Evolutionary conservation across 805 yeast species (phyloP), one percentile per base, ranked within the genome.

Genomic region (Wickerhamiella cacticola): DNA sequence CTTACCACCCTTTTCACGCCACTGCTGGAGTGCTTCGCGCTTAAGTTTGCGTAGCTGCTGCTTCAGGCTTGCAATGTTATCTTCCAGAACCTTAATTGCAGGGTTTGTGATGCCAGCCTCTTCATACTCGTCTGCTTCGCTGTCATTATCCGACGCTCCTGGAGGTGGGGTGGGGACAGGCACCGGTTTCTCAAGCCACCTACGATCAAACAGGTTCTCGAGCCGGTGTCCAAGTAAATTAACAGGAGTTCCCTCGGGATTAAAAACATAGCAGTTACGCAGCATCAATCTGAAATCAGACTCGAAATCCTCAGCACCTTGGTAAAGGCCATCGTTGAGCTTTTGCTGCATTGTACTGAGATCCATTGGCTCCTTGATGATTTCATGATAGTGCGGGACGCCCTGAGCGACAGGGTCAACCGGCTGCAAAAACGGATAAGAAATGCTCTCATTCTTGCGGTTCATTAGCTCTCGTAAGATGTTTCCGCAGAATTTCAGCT

Each of bases 161-260:
- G 72, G 65, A 29, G 72, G 75, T 24, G 79, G 80, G 16, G 82
- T 77, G 19, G 74, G 71, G 1, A 76, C 74, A 3, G 83, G 78
- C 12, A 78, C 71, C 16, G 96, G 95, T 63, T 80, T 78, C 55
- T 85, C 87, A 21, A 77, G 74, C 96, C 97, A 89, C 63, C 79
- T 80, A 59, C 82, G 79, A 58, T 86, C 82, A 60, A 89, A 92
- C 2, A 83, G 75, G 23, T 79, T 80, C 65, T 92, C 96, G 48
- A 92, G 69, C 56, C 87, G 74, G 63, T 85, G 95, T 16, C 97
- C 98, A 94, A 92, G 82, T 74, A 77, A 75, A 63, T 88, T 86
- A 31, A 92, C 98, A 43, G 94, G 94, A 4, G 95, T 80, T n/a
- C 96, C 95, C 57, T 83, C 95, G 1, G 98, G 97, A 65, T 92